These are phyloP conservation scores for Purshia tridentata DNA, from an alignment of 306 rosid species.

Conservation along the genomic window DNA sequence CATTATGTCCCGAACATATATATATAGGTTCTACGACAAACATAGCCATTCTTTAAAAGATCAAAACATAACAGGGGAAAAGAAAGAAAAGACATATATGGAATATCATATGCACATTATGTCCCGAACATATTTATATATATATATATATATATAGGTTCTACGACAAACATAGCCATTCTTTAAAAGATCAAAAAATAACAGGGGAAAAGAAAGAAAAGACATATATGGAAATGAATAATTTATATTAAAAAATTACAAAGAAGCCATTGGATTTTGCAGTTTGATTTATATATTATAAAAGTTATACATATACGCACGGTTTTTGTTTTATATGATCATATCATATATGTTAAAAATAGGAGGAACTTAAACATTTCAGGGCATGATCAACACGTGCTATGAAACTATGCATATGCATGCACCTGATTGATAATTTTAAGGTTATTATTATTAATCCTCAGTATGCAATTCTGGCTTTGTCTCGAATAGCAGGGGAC, in stretches of 20 bases:
- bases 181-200: neutral
- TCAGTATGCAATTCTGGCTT: neutral
- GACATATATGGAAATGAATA: neutral
- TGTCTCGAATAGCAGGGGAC: constrained; percentile 11
- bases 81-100: neutral
- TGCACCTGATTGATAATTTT: constrained; percentile 10
- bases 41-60: neutral
- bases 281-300: neutral
- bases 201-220: neutral
- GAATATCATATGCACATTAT: neutral
- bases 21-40: too few species aligned
- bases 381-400: constrained; percentile 12
- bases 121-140: too few species aligned
- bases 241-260: too few species aligned
- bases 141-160: too few species aligned
- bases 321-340: neutral
- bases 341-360: neutral
- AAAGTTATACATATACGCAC: neutral
- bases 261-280: neutral
- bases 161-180: too few species aligned
- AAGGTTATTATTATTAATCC: neutral
- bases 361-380: neutral
- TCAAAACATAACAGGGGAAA: neutral
- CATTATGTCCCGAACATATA: too few species aligned
- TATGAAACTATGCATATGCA: neutral